A percentile compares a stretch with the other conserved stretches of the same genome.
Conservation (phyloP, 2,329 filamentous ascomycete species). For the Tolypocladium paradoxum region DNA sequence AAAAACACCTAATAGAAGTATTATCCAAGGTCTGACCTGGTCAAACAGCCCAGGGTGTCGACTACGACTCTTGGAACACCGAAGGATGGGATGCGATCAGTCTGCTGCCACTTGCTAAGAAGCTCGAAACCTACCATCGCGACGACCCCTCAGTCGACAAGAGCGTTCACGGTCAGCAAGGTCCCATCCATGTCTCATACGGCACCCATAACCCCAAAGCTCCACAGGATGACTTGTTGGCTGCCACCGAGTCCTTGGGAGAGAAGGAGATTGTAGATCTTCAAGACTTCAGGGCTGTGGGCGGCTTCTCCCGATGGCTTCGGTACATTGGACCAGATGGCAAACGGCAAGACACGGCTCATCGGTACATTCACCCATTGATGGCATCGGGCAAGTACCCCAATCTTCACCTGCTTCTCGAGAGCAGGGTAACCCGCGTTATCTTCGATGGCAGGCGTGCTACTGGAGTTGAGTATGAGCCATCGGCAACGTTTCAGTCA, state of each 20-base stretch:
- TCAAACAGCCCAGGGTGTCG: conserved; percentile 14
- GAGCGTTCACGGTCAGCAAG: conserved; percentile 38
- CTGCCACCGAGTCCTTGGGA: conserved; percentile 31
- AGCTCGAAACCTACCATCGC: conserved; percentile 44
- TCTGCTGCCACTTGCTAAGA: conserved; percentile 19
- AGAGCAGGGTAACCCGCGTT: conserved; percentile 44
- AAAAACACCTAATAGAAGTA: no score
- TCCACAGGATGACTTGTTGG: conserved; percentile 37
- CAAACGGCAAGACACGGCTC: conserved; percentile 46
- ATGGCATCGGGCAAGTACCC: conserved; percentile 29
- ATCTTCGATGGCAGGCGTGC: conserved; percentile 41
- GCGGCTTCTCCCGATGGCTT: conserved; percentile 17
- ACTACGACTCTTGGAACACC: conserved; percentile 23
- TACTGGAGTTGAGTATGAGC: conserved; percentile 47
- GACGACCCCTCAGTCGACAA: conserved; percentile 21
- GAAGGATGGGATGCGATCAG: conserved; percentile 22
- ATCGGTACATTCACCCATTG: conserved; percentile 30
- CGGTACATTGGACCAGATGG: conserved; percentile 36
- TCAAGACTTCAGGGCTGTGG: conserved; percentile 34
- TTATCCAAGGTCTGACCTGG: not conserved
- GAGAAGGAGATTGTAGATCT: conserved; percentile 39
- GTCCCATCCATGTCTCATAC: conserved; percentile 44
- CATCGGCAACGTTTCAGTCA: conserved; percentile 21
- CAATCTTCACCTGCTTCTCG: conserved; percentile 48
- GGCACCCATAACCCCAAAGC: conserved; percentile 31